phyloP scores from a whole-genome alignment of 2,329 filamentous ascomycete species.

The Exserohilum turcica region DNA sequence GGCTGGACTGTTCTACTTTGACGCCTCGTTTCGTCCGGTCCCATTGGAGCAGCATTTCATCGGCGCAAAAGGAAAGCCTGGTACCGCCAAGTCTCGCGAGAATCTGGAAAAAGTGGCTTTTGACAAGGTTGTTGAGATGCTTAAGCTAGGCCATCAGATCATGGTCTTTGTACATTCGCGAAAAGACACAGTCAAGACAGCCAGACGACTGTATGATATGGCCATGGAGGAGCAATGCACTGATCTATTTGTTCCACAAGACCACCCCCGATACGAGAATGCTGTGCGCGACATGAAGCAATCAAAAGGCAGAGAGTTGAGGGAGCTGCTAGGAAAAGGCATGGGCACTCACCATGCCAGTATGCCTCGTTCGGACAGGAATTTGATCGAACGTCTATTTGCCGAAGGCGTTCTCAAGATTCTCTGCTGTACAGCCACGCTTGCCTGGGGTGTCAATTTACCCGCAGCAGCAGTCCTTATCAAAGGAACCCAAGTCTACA shows the following conservation, averaged over 20 bases:
- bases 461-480: conserved; percentile 96
- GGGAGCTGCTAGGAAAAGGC: conserved; percentile 87
- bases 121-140: conserved; percentile 94
- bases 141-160: conserved; percentile 88
- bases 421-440: conserved; percentile 94
- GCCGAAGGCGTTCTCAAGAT: conserved; percentile 92
- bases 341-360: conserved; percentile 96
- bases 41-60: conserved; percentile 97
- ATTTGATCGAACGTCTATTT: conserved; percentile 93
- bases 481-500: conserved; percentile 97
- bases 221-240: conserved; percentile 78
- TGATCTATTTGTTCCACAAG: conserved; percentile 81
- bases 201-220: conserved; percentile 83
- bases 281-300: conserved; percentile 84
- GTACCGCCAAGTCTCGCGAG: conserved; percentile 79
- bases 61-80: conserved; percentile 89
- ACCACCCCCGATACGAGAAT: conserved; percentile 78
- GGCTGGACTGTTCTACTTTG: conserved; percentile 95
- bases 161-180: conserved; percentile 99
- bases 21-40: conserved; percentile 92
- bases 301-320: conserved; percentile 82
- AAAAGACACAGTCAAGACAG: conserved; percentile 89
- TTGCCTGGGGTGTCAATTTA: conserved; percentile 98
- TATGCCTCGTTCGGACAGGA: conserved; percentile 92
- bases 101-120: conserved; percentile 88